Base-by-base conservation (phyloP, 805 yeast genomes). In the Sugiyamaella boreocaroliniensis region DNA sequence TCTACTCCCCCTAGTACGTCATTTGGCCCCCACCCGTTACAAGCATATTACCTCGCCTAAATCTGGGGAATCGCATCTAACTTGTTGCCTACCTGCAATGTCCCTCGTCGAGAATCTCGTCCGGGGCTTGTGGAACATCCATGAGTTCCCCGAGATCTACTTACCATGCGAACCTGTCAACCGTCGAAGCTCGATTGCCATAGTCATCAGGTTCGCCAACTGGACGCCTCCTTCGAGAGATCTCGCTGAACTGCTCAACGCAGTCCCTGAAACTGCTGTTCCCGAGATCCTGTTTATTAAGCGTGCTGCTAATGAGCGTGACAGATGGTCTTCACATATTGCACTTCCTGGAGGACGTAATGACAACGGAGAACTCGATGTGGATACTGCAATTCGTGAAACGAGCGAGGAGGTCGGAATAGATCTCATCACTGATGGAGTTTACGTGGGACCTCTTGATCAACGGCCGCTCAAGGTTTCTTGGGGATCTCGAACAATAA, bases 281-380 rank as follows among this genome's bases (percentile, higher is more conserved):
- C 58, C 66, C 5, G 71, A 71, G 47, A 52, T 71, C 2, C 64
- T 71, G 40, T 59, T 71, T 45, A 71, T 71, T 49, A 70, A 68
- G 47, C 64, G 75, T 8, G 61, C 73, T 2, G 55, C 58, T 2
- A 58, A 70, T n/a, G 58, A 54, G 10, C 56, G 67, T 1, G 75
- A 71, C 49, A 57, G 71, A 15, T 71, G 75, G 75, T 69, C 73
- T 7, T 71, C 71, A 14, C 74, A 71, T 53, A 63, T 71, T 43
- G 75, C 74, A 1, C 49, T 71, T 1, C 75, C 75, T 1, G 75
- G 75, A 2, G 75, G 75, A 10, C 58, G 66, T n/a, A 59, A 68
- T 6, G 74, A 71, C 37, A 60, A 64, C 1, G 75, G 70, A 48
- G 61, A 56, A 4, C 59, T 64, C 20, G 69, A 67, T 45, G 43